Evolutionary conservation across 2,329 filamentous ascomycete species (phyloP).

Genomic region (Penicillium digitatum): DNA sequence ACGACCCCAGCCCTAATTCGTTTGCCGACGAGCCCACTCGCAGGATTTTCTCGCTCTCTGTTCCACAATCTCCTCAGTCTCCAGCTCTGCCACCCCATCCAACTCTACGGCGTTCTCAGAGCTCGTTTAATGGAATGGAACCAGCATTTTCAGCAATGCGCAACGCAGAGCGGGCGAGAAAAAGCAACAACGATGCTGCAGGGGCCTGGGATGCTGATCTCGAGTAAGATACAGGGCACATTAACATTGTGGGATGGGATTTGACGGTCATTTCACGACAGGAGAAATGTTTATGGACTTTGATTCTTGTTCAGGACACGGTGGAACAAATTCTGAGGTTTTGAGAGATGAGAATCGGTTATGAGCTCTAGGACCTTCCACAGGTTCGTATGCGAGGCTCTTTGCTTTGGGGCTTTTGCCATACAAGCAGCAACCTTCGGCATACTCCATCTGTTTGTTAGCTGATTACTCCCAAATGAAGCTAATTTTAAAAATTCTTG

Average conservation of each 20-base stretch:
- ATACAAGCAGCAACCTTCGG: neutral
- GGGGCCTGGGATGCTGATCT: neutral
- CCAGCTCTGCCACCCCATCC: neutral
- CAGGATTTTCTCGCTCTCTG: neutral
- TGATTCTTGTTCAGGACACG: neutral
- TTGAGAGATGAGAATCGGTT: neutral
- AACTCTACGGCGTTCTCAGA: conserved; percentile 1
- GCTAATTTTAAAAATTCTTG: neutral
- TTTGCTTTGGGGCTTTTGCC: neutral
- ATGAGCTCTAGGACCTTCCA: neutral
- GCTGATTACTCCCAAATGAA: neutral
- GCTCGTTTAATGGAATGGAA: conserved; percentile 9
- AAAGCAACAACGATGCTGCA: neutral
- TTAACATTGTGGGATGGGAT: neutral
- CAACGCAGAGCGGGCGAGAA: neutral
- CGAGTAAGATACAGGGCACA: neutral
- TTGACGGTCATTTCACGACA: neutral
- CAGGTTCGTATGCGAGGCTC: neutral
- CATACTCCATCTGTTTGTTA: neutral
- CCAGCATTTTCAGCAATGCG: neutral
- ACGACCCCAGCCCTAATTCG: neutral
- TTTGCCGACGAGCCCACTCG: neutral
- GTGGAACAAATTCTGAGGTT: neutral
- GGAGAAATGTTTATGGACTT: neutral
- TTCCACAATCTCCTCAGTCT: neutral